Evolutionary conservation across 495 filamentous ascomycete genomes (phyloP).

Genomic region (Penicillium nucicola): DNA sequence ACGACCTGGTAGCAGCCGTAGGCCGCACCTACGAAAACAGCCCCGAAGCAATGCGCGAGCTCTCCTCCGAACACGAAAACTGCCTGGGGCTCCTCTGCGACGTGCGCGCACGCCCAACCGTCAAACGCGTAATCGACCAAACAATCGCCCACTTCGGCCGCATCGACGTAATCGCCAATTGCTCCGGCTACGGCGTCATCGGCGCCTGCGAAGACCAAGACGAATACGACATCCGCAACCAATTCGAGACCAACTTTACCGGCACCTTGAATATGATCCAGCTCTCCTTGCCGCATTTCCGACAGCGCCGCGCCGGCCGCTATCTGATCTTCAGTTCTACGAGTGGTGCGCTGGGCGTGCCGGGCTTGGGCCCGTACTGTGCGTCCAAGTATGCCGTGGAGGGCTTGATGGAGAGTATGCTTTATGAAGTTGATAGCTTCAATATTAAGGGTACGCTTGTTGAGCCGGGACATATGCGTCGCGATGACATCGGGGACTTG

Average conservation of each 20-base stretch:
- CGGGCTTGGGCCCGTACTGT: slow-evolving; percentile 89
- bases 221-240: slow-evolving; percentile 88
- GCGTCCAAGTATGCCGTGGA: slow-evolving; percentile 96
- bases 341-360: slow-evolving; percentile 83
- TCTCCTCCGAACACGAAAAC: slow-evolving; percentile 52
- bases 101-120: slow-evolving; percentile 76
- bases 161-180: slow-evolving; percentile 89
- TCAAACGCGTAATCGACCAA: slow-evolving; percentile 64
- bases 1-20: slow-evolving; percentile 85
- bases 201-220: slow-evolving; percentile 96
- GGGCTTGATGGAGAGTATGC: slow-evolving; percentile 89
- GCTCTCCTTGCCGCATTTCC: slow-evolving; percentile 83
- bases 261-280: slow-evolving; percentile 93
- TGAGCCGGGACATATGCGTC: slow-evolving; percentile 81
- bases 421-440: slow-evolving; percentile 90
- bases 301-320: slow-evolving; percentile 65
- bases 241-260: slow-evolving; percentile 97
- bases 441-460: slow-evolving; percentile 91
- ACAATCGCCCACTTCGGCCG: slow-evolving; percentile 72
- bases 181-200: slow-evolving; percentile 88
- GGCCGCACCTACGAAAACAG: slow-evolving; percentile 81
- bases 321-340: slow-evolving; percentile 95
- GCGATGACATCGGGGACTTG: slow-evolving; percentile 57
- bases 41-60: slow-evolving; percentile 61
- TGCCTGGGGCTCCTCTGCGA: slow-evolving; percentile 85